Conservation (phyloP, 768 basidiomycete species). For the Lyophyllum atratum region DNA sequence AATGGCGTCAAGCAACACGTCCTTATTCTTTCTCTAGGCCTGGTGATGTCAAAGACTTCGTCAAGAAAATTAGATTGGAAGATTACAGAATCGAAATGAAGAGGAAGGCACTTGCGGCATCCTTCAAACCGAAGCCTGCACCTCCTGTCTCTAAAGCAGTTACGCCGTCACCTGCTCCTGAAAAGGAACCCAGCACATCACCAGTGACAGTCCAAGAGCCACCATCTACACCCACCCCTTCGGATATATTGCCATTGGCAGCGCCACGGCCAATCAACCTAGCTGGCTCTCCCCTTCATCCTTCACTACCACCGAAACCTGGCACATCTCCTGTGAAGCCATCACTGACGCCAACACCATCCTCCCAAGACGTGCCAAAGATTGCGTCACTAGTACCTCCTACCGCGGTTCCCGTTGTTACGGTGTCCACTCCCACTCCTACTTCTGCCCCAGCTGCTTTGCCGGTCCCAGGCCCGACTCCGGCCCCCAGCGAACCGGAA, state of each 20-base stretch:
- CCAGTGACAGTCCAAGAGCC: constrained; percentile 12
- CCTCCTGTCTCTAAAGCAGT: constrained; percentile 26
- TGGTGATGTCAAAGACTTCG: constrained; percentile 74
- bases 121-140: constrained; percentile 29
- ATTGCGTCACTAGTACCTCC: constrained; percentile 25
- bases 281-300: constrained; percentile 54
- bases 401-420: constrained; percentile 25
- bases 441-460: constrained; percentile 24
- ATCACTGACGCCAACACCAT: not conserved
- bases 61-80: constrained; percentile 69
- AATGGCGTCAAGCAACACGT: not conserved
- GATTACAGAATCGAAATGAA: constrained; percentile 62
- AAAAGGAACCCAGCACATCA: constrained; percentile 14
- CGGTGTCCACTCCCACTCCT: constrained; percentile 21
- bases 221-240: constrained; percentile 15
- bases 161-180: constrained; percentile 17
- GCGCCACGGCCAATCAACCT: constrained; percentile 32
- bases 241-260: constrained; percentile 16
- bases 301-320: constrained; percentile 74
- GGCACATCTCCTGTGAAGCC: constrained; percentile 37
- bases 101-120: constrained; percentile 39
- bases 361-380: constrained; percentile 29
- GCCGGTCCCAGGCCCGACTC: constrained; percentile 28
- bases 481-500: constrained; percentile 20
- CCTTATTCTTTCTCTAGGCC: constrained; percentile 41